These are phyloP conservation scores for Schoenoplectus triqueter DNA, from an alignment of 202 grass and related monocot species.

Conservation along the genomic window DNA sequence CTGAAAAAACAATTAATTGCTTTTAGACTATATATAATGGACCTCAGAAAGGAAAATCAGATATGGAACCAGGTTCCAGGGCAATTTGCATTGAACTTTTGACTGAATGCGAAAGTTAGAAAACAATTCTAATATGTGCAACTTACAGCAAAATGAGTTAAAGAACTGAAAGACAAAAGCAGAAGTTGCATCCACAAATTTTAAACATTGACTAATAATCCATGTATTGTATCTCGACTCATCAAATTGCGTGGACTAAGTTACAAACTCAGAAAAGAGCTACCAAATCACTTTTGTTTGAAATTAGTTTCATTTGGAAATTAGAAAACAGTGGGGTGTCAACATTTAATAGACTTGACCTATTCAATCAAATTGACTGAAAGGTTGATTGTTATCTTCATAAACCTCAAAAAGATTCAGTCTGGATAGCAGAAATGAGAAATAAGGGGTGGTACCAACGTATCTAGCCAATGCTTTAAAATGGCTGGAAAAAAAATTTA, in stretches of 20 bases:
- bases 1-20: conserved; percentile 44
- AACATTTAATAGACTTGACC: background rate
- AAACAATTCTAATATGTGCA: background rate
- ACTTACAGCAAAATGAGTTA: background rate
- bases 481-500: too few relatives aligned
- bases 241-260: background rate
- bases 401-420: background rate
- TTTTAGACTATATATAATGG: conserved; percentile 12
- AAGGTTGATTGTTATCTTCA: background rate
- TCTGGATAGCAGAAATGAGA: conserved; percentile 19
- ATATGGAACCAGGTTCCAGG: background rate
- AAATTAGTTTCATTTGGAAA: conserved; percentile 3
- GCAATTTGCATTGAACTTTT: conserved; percentile 18
- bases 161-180: background rate
- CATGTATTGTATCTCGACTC: background rate
- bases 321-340: background rate
- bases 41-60: background rate
- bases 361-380: background rate
- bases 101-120: background rate
- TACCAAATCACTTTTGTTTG: background rate
- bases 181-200: background rate
- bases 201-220: background rate
- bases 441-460: background rate
- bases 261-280: background rate
- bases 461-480: conserved; percentile 19